Percentiles rank a stretch among this genome's conserved stretches.
phyloP scores from a whole-genome alignment of 2,329 filamentous ascomycete species.

The Exophiala calicioides region DNA sequence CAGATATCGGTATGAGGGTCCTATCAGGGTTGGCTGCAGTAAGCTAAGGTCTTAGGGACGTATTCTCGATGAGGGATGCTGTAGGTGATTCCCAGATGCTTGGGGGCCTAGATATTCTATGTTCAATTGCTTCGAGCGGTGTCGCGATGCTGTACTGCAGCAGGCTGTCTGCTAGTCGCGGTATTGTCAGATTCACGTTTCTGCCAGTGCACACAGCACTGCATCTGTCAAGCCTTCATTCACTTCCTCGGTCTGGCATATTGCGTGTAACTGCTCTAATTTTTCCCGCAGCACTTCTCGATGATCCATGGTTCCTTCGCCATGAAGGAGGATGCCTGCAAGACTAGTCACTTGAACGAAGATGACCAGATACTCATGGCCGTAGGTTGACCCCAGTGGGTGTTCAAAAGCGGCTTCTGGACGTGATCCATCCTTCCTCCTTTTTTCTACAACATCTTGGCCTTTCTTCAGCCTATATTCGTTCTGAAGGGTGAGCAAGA shows the following conservation, averaged over 20 bases:
- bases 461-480: too few species aligned
- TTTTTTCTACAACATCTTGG: background rate
- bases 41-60: too few species aligned
- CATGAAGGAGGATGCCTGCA: conserved; percentile 37
- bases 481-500: conserved; percentile 3
- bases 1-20: too few species aligned
- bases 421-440: conserved; percentile 60
- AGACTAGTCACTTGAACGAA: conserved; percentile 43
- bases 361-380: conserved; percentile 63
- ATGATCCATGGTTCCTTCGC: conserved; percentile 13
- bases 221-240: conserved; percentile 14
- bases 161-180: too few species aligned
- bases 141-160: too few species aligned
- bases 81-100: too few species aligned
- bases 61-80: too few species aligned
- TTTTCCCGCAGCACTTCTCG: conserved; percentile 12
- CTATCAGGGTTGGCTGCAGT: too few species aligned
- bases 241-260: conserved; percentile 25
- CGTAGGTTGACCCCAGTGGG: conserved; percentile 68
- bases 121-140: too few species aligned
- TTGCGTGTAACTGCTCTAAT: conserved; percentile 32
- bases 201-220: conserved; percentile 33
- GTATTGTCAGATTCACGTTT: too few species aligned
- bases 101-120: too few species aligned
- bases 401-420: conserved; percentile 2